Evolutionary conservation across 192 early-diverging fungal genomes (phyloP).

Genomic region (Coemansia sp.): DNA sequence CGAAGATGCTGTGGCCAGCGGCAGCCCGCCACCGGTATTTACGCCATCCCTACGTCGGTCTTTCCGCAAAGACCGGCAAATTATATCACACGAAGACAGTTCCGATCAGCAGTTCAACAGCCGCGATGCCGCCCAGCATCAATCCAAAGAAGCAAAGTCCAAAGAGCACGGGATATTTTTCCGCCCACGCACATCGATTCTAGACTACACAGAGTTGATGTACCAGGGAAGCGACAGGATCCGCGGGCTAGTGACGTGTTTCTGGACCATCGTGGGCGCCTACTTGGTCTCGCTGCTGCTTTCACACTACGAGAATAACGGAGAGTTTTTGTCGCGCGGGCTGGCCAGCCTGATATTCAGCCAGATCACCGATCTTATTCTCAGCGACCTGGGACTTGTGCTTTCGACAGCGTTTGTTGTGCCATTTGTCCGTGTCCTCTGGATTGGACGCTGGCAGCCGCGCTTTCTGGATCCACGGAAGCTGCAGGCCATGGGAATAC

Average conservation of each 20-base stretch:
- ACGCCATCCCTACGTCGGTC: conserved; percentile 31
- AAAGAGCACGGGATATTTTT: conserved; percentile 22
- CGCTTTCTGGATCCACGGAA: conserved; percentile 22
- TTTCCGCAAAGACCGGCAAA: conserved; percentile 28
- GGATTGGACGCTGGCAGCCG: conserved; percentile 29
- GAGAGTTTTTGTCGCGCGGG: conserved; percentile 31
- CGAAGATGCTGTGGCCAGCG: conserved; percentile 16
- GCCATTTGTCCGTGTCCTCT: conserved; percentile 40
- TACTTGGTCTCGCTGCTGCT: conserved; percentile 42
- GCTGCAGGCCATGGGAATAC: conserved; percentile 30
- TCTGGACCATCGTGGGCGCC: conserved; percentile 49
- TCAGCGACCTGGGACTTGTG: conserved; percentile 73
- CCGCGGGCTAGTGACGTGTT: conserved; percentile 49
- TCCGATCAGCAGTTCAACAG: not conserved
- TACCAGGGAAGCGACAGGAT: conserved; percentile 50
- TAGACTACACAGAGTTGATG: conserved; percentile 55
- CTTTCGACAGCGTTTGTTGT: conserved; percentile 63
- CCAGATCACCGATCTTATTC: conserved; percentile 60
- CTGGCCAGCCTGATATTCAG: conserved; percentile 40
- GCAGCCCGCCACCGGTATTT: conserved; percentile 27
- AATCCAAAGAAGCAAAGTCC: not conserved
- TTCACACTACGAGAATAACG: conserved; percentile 41
- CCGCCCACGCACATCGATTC: conserved; percentile 41
- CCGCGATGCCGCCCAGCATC: not conserved
- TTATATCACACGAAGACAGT: not conserved